phyloP scores from a whole-genome alignment of 345 rosid species.

The Aquilaria sinensis region DNA sequence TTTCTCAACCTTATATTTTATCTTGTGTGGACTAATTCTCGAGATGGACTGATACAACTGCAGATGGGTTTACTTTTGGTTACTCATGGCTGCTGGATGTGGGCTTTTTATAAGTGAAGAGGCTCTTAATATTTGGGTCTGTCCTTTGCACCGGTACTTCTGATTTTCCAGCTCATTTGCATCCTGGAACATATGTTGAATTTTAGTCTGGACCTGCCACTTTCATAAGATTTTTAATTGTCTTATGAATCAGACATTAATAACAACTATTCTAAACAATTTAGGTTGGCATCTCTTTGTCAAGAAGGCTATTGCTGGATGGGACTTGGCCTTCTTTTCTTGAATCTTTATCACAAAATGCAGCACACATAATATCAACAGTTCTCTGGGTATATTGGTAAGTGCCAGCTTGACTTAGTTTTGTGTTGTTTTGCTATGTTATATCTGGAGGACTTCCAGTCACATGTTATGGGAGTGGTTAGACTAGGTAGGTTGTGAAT shows the following conservation, averaged over 20 bases:
- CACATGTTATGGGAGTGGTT: no score
- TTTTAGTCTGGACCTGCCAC: not conserved
- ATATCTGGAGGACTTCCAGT: not conserved
- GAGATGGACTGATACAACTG: slow-evolving; percentile 9
- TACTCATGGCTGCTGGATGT: slow-evolving; percentile 90
- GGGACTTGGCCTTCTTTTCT: slow-evolving; percentile 76
- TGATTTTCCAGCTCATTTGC: slow-evolving; percentile 33
- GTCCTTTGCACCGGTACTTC: slow-evolving; percentile 63
- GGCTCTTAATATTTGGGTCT: slow-evolving; percentile 92
- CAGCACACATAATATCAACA: slow-evolving; percentile 58
- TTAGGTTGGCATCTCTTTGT: slow-evolving; percentile 75
- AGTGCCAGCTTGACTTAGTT: slow-evolving; percentile 18
- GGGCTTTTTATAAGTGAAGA: slow-evolving; percentile 90
- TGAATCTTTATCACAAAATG: slow-evolving; percentile 62
- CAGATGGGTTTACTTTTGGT: slow-evolving; percentile 95
- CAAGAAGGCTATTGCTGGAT: slow-evolving; percentile 64
- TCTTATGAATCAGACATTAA: not conserved
- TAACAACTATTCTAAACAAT: slow-evolving; percentile 6
- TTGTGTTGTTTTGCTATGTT: not conserved
- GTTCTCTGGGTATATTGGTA: slow-evolving; percentile 89
- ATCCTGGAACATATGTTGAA: not conserved
- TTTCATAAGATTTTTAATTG: not conserved
- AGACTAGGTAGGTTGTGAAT: not conserved
- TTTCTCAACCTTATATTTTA: slow-evolving; percentile 1
- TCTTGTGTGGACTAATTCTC: slow-evolving; percentile 3